Evolutionary conservation across 2,329 filamentous ascomycete species (phyloP), one percentile per base, ranked within the genome.

Genomic region (Cladorrhinum sp.): DNA sequence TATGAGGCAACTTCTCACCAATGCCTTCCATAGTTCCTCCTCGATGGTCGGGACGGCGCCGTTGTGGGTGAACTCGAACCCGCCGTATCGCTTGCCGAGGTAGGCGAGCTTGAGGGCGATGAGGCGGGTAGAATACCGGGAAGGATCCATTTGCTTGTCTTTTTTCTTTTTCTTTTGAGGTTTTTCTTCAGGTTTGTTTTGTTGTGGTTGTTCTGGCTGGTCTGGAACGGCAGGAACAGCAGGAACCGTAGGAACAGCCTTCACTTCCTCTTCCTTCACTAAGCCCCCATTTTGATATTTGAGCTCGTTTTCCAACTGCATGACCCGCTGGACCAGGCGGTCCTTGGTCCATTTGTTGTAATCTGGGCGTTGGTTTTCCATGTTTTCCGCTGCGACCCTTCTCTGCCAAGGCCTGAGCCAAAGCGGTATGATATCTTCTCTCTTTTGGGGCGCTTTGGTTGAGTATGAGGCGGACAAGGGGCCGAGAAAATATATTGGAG

Each of bases 81-180:
- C 95, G 74, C 95, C 93, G 75, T 98, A 99, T 58, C 85, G 84
- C 72, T 91, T 90, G 51, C 95, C 95, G 36, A 98, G 78, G 73
- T 99, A 99, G 41, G 95, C 93, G 64, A 99, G 87, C 74, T 97
- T 98, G 61, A 99, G 79, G 7, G 93, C 95, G 64, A 99, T 90
- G 62, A 89, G 86, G 51, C 95, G 86, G 1, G 92, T 96, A 36
- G 85, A 83, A 74, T 97, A 96, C 71, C 86, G 89, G 13, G 86
- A 86, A 0, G 91, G 86, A 72, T 98, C 91, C 70, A 96, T 88
- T 55, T 79, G 78, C 64, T 76, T 80, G 68, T 76, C 83, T 52
- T 72, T 72, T 68, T 80, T 82, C 27, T 77, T 63, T 73, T 69
- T 63, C 73, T 76, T 49, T 53, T 48, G 55, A 23, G 51, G 24